Base-by-base conservation (phyloP, 805 yeast species). In the Torulaspora gathmanii region DNA sequence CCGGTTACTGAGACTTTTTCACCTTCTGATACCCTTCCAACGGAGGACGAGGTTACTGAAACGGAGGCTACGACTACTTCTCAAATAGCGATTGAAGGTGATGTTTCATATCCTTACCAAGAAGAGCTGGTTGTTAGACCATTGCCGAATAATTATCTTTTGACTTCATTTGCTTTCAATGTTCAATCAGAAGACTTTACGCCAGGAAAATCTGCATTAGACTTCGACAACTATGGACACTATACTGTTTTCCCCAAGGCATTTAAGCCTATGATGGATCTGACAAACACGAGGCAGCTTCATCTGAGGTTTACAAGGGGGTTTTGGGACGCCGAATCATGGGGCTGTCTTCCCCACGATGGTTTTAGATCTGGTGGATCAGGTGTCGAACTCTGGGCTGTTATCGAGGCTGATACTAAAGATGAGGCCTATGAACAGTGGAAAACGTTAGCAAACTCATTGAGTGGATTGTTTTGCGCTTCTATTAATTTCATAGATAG, bases 391-490 rank as follows among this genome's bases (percentile, higher is more conserved):
- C 58, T 93, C 8, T 89, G 95, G 89, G 90, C 97, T 0, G 72
- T 80, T 31, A 75, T 93, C 22, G 91, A 83, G 56, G 90, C 91
- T 0, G 66, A 61, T 1, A 55, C 70, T 19, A 68, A 76, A 37
- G 71, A 68, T 1, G 76, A 70, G 3, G 93, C 91, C 1, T 73
- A 75, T 51, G 54, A 63, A 5, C 70, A 77, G 35, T 93, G 99
- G 99, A 72, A 68, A 48, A 70, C 72, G 43, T 70, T 93, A 36
- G 81, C 85, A 5, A 83, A 86, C 55, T 76, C 84, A 1, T 69
- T 93, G 40, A 84, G 96, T 1, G 99, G 98, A 1, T 74, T 88
- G 56, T 93, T 93, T 64, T 93, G 99, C 68, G 97, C 98, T 0
- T 88, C 96, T 8, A 71, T 93, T 43, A 90, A 93, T 60, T 89